Base-by-base conservation (phyloP, 768 basidiomycete genomes). In the Serpula lacrymans region DNA sequence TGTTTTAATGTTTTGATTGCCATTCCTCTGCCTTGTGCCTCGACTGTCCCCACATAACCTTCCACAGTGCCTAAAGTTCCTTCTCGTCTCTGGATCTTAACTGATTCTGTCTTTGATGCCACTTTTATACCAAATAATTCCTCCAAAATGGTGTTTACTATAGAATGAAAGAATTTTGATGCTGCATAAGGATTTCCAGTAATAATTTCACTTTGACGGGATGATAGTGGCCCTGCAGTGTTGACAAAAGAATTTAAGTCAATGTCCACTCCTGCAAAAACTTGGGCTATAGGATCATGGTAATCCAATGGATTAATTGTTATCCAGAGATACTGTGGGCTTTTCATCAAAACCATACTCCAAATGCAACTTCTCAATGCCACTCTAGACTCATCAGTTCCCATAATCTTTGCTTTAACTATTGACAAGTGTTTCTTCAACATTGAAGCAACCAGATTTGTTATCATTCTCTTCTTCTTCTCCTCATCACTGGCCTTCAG, bases 301-400 rank as follows among this genome's bases (percentile, higher is more conserved):
- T 63, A 36, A 45, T 74, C 68, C 20, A 16, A 39, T 1, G 65
- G 68, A 43, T 72, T 73, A 3, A 73, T 66, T 0, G 69, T 73
- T 0, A 71, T 45, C 70, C 70, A 74, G 0, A 72, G 20, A 2
- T 37, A 47, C 0, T 70, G 69, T 2, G 65, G 62, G 12, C 54
- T 54, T 18, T 47, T 48, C 1, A 47, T 16, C 0, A 67, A 17
- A 2, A 50, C 53, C 0, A 61, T 69, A 2, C 56, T 51, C 69
- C 69, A 71, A 2, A 72, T 62, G 26, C 70, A 55, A 2, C 54
- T 42, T 1, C 64, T 50, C 1, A 64, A 33, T 1, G 38, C 37
- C 40, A 23, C 28, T 11, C 63, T 18, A 0, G 50, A 57, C 41
- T 70, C 62, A 33, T 71, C 62, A 0, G 67, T 55, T 0, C 67